Percentiles rank a stretch among this genome's conserved stretches.
phyloP scores from a whole-genome alignment of 768 basidiomycete species.

The Rhodocollybia butyracea region DNA sequence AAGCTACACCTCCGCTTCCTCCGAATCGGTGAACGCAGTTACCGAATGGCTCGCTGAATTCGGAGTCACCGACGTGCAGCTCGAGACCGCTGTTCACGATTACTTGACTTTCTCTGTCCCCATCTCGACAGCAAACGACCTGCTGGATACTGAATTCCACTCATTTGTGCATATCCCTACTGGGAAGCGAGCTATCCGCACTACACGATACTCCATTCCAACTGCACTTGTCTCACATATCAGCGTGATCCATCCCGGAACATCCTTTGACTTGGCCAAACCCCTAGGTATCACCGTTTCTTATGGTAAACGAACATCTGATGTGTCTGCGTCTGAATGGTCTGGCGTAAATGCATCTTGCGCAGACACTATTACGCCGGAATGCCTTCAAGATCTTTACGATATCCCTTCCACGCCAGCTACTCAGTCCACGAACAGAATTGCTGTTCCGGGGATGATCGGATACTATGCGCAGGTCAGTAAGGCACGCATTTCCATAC shows the following conservation, averaged over 20 bases:
- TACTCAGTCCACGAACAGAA: slow-evolving; percentile 14
- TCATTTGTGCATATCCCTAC: slow-evolving; percentile 16
- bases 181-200: slow-evolving; percentile 17
- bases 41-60: slow-evolving; percentile 17
- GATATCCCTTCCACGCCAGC: slow-evolving; percentile 20
- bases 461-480: slow-evolving; percentile 17
- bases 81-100: slow-evolving; percentile 15
- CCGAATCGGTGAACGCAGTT: slow-evolving; percentile 14
- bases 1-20: slow-evolving; percentile 15
- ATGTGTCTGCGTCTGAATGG: slow-evolving; percentile 8
- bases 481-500: slow-evolving; percentile 7
- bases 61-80: slow-evolving; percentile 13
- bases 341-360: slow-evolving; percentile 9
- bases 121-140: slow-evolving; percentile 19
- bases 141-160: slow-evolving; percentile 20
- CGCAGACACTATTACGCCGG: slow-evolving; percentile 15
- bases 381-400: slow-evolving; percentile 23
- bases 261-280: slow-evolving; percentile 9
- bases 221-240: slow-evolving; percentile 17
- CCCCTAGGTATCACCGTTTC: slow-evolving; percentile 4
- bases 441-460: slow-evolving; percentile 19
- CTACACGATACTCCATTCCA: slow-evolving; percentile 21
- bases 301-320: neutral
- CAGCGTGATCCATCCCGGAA: slow-evolving; percentile 22
- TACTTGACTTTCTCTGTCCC: slow-evolving; percentile 19